phyloP scores from a whole-genome alignment of 768 basidiomycete genomes.

The Lactarius deliciosus region DNA sequence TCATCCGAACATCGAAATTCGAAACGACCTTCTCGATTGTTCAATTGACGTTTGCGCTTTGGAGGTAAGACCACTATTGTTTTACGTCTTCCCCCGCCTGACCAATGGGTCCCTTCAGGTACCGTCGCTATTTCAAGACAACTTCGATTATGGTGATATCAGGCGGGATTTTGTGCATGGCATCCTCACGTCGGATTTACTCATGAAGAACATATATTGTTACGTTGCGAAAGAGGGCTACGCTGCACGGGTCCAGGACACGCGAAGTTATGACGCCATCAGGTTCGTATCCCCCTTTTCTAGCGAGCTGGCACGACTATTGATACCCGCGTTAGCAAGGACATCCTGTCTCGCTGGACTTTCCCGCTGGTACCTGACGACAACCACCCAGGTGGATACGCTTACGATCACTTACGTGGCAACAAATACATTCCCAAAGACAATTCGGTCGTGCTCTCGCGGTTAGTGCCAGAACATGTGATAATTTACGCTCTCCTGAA shows the following conservation, averaged over 20 bases:
- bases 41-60: constrained; percentile 92
- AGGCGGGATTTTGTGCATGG: constrained; percentile 93
- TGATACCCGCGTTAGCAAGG: constrained; percentile 56
- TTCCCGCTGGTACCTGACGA: constrained; percentile 96
- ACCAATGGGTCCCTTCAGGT: constrained; percentile 52
- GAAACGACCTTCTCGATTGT: constrained; percentile 86
- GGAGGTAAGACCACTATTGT: constrained; percentile 47
- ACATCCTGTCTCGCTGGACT: constrained; percentile 90
- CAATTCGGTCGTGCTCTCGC: constrained; percentile 74
- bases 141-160: constrained; percentile 95
- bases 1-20: constrained; percentile 81
- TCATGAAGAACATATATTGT: constrained; percentile 93
- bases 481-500: constrained; percentile 8
- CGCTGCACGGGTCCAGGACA: constrained; percentile 91
- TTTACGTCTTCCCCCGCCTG: not conserved
- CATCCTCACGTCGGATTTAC: constrained; percentile 87
- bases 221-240: constrained; percentile 88
- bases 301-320: constrained; percentile 2
- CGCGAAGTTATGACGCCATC: constrained; percentile 85
- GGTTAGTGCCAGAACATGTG: constrained; percentile 47
- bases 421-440: constrained; percentile 87
- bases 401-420: constrained; percentile 84
- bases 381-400: constrained; percentile 78
- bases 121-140: constrained; percentile 95
- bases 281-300: constrained; percentile 48